These are phyloP conservation scores for Myxozyma neotropica DNA, from an alignment of 805 yeast species.

Conservation along the genomic window DNA sequence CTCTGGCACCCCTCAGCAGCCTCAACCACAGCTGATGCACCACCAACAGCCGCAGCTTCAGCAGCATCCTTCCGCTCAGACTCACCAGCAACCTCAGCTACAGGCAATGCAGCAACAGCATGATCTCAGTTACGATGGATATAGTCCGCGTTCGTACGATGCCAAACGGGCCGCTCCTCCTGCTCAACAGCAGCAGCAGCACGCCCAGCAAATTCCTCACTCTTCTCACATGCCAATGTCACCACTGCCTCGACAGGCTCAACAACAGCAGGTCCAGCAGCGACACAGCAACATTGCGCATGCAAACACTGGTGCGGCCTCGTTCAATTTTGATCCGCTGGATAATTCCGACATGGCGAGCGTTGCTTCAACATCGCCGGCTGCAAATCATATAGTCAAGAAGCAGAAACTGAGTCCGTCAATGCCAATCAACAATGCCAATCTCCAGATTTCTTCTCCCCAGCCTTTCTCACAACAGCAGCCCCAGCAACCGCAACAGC, in stretches of 20 bases:
- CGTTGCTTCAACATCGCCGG: slow-evolving; percentile 14
- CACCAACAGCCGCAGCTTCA: slow-evolving; percentile 15
- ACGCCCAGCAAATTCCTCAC: not conserved
- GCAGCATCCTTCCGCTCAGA: slow-evolving; percentile 12
- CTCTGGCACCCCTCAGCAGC: slow-evolving; percentile 4
- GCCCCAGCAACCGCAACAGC: not conserved
- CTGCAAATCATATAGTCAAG: slow-evolving; percentile 16
- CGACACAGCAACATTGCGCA: slow-evolving; percentile 10
- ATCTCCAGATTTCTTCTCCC: not conserved
- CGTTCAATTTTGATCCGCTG: slow-evolving; percentile 24
- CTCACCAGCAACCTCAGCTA: slow-evolving; percentile 11
- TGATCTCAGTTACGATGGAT: slow-evolving; percentile 4
- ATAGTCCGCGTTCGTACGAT: slow-evolving; percentile 6
- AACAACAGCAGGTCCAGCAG: slow-evolving; percentile 12
- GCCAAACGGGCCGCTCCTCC: slow-evolving; percentile 1
- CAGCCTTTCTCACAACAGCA: slow-evolving; percentile 6
- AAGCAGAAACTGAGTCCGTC: slow-evolving; percentile 23
- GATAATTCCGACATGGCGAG: slow-evolving; percentile 23
- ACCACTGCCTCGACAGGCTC: slow-evolving; percentile 7
- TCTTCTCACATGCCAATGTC: slow-evolving; percentile 2
- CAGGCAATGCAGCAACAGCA: slow-evolving; percentile 18
- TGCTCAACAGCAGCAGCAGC: not conserved
- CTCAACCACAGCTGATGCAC: slow-evolving; percentile 13
- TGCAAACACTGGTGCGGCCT: slow-evolving; percentile 2
- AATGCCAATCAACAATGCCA: slow-evolving; percentile 1